Conservation (phyloP, 2,329 filamentous ascomycete genomes). For the Penicillium sp. region DNA sequence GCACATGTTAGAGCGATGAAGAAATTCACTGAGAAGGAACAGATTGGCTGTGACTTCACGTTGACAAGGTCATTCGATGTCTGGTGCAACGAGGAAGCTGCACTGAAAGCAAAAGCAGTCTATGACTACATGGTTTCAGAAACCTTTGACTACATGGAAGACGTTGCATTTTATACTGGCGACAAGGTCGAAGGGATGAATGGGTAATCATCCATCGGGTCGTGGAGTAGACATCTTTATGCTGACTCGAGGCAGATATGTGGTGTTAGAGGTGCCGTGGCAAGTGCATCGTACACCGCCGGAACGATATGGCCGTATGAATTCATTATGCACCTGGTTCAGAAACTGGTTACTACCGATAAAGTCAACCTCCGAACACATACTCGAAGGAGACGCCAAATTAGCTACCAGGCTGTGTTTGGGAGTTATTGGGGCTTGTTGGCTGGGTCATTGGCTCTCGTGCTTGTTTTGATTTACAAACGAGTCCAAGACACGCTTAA, state of each 20-base stretch:
- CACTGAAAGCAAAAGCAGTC: conserved; percentile 23
- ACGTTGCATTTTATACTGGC: conserved; percentile 27
- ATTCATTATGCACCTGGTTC: conserved; percentile 67
- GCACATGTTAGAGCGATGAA: conserved; percentile 42
- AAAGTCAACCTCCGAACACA: conserved; percentile 53
- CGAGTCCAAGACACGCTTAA: no score
- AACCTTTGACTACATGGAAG: conserved; percentile 31
- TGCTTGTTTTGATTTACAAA: no score
- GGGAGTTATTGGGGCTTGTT: no score
- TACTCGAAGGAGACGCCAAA: conserved; percentile 29
- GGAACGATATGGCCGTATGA: conserved; percentile 64
- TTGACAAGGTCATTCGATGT: conserved; percentile 43
- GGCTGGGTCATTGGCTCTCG: no score
- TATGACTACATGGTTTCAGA: conserved; percentile 31
- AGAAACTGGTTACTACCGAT: conserved; percentile 48
- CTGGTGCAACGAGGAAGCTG: conserved; percentile 35
- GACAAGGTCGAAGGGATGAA: conserved; percentile 31
- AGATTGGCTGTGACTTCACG: conserved; percentile 45
- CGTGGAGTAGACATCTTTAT: not conserved
- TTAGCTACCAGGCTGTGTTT: no score
- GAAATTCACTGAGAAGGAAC: conserved; percentile 39
- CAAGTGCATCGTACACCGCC: conserved; percentile 36
- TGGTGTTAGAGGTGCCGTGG: conserved; percentile 40
- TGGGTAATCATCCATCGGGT: conserved; percentile 10
- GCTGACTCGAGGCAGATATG: conserved; percentile 25